A percentile compares a stretch with the other conserved stretches of the same genome.
These are phyloP conservation scores for Fusarium sp. DNA, from an alignment of 2,329 filamentous ascomycete species.

Conservation along the genomic window DNA sequence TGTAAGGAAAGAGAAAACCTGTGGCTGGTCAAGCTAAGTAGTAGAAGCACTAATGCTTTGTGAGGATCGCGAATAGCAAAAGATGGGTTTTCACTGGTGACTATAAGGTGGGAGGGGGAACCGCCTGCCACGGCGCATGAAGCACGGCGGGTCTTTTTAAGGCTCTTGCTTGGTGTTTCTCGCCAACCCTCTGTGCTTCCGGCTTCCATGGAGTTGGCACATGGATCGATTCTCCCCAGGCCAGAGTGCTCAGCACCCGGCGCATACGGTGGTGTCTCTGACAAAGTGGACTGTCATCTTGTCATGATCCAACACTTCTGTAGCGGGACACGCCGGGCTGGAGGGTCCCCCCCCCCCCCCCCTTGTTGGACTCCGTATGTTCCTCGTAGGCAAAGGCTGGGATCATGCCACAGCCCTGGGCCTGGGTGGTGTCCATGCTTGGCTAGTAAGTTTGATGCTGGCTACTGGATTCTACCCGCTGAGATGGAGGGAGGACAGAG, in stretches of 20 bases:
- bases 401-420: constrained; percentile 42
- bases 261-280: constrained; percentile 20
- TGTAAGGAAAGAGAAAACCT: constrained; percentile 6
- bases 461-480: constrained; percentile 2
- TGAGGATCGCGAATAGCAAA: constrained; percentile 25
- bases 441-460: constrained; percentile 5
- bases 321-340: constrained; percentile 41
- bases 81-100: constrained; percentile 32
- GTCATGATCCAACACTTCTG: constrained; percentile 36
- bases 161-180: constrained; percentile 20
- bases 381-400: constrained; percentile 25
- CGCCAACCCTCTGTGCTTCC: not conserved
- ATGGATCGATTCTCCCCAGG: constrained; percentile 29
- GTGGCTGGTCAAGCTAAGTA: constrained; percentile 25
- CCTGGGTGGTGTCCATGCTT: constrained; percentile 22
- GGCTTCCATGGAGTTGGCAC: not conserved
- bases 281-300: constrained; percentile 43
- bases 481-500: constrained; percentile 13
- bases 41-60: constrained; percentile 26
- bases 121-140: constrained; percentile 33
- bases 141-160: constrained; percentile 40
- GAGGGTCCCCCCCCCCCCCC: constrained; percentile 15
- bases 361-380: constrained; percentile 24
- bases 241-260: constrained; percentile 13
- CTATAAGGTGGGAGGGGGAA: constrained; percentile 21